These are phyloP conservation scores for Mycena filopes DNA, from an alignment of 768 basidiomycete species.

Conservation along the genomic window DNA sequence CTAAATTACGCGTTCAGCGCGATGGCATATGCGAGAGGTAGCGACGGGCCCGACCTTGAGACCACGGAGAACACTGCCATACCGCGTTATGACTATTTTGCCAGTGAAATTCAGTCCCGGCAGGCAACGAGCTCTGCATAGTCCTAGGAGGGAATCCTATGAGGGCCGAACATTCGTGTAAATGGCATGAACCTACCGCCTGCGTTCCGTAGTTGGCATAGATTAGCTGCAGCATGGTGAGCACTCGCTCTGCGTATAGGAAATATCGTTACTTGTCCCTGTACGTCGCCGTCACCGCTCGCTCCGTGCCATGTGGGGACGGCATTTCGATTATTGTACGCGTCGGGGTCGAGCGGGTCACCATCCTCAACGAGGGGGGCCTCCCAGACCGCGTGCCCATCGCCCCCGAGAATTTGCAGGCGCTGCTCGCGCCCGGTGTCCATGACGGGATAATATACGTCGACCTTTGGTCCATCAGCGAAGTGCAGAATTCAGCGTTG, in stretches of 20 bases:
- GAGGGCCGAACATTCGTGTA: neutral
- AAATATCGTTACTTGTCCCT: slow-evolving; percentile 58
- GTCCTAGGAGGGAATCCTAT: slow-evolving; percentile 41
- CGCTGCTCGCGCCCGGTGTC: slow-evolving; percentile 79
- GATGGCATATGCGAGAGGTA: neutral
- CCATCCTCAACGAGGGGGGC: slow-evolving; percentile 82
- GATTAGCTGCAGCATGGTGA: slow-evolving; percentile 49
- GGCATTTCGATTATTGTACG: slow-evolving; percentile 69
- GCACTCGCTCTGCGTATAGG: neutral
- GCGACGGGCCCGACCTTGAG: slow-evolving; percentile 74
- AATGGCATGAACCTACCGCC: slow-evolving; percentile 46
- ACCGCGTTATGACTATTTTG: slow-evolving; percentile 82
- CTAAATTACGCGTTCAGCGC: slow-evolving; percentile 46
- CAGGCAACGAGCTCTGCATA: slow-evolving; percentile 63
- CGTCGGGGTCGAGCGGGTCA: slow-evolving; percentile 76
- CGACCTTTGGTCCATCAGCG: slow-evolving; percentile 37
- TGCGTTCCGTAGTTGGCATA: slow-evolving; percentile 87
- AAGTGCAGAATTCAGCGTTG: neutral
- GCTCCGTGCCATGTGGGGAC: slow-evolving; percentile 91
- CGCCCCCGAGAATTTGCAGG: slow-evolving; percentile 70
- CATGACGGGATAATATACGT: slow-evolving; percentile 89
- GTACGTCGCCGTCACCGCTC: slow-evolving; percentile 79
- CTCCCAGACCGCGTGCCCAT: slow-evolving; percentile 66
- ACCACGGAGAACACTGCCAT: slow-evolving; percentile 83
- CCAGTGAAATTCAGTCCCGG: slow-evolving; percentile 80